Evolutionary conservation across 2,329 filamentous ascomycete genomes (phyloP), one percentile per base, ranked within the genome.

Genomic region (Colletotrichum sp.): DNA sequence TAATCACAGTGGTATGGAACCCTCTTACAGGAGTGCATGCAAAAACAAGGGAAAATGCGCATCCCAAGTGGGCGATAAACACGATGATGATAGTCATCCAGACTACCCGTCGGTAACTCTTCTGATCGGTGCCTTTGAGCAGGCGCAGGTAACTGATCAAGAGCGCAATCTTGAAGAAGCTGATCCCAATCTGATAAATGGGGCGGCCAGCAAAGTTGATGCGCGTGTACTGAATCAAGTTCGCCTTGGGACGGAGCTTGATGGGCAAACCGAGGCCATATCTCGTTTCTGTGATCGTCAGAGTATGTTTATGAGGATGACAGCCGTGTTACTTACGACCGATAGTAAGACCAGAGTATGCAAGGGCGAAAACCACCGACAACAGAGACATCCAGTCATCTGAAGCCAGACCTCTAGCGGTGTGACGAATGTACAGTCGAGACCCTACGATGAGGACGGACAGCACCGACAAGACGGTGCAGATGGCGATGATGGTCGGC

Each of bases 111-210:
- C 87, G 84, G 66, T 90, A 91, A 0, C 77, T 60, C 26, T 79
- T 82, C 68, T 89, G 88, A 30, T 87, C 85, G 1, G 88, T 90
- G 2, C 87, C 86, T 57, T 86, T 85, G 39, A 91, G 83, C 3
- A 91, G 84, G 8, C 88, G 86, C 21, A 90, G 81, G 77, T 90
- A 91, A 77, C 87, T 89, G 78, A 90, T 86, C 72, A 89, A 83
- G 3, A 91, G 82, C 0, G 89, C 88, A 32, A 90, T 86, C 79
- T 91, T 91, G 85, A 91, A 91, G 73, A 89, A 89, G 75, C 87
- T 88, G 80, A 91, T 89, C 49, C 89, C 89, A 9, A 90, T 66
- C 77, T 90, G 89, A 76, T 91, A 91, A 60, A 91, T 86, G 0
- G 89, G 89, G 4, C 89, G 86, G 3, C 89, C 89, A 7, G 87